phyloP scores from a whole-genome alignment of 2,329 filamentous ascomycete genomes.

The Fusarium bulbicola region DNA sequence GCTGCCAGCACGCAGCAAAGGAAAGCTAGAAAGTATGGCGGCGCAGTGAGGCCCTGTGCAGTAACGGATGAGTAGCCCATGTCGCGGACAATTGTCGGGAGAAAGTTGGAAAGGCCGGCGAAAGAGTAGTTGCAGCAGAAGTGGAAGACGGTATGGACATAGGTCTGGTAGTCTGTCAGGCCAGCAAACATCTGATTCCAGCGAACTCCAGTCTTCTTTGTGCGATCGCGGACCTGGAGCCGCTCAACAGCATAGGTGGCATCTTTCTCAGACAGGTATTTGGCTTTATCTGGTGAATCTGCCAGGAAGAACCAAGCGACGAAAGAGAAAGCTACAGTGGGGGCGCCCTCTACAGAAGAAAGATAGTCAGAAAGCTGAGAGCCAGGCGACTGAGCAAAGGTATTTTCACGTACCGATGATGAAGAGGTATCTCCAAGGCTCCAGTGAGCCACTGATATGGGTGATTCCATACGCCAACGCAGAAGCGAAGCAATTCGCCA shows the following conservation, averaged over 20 bases:
- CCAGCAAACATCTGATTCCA: constrained; percentile 24
- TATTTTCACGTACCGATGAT: neutral
- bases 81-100: constrained; percentile 15
- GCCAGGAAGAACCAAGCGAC: constrained; percentile 23
- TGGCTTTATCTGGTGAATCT: constrained; percentile 11
- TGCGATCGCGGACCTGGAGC: constrained; percentile 6
- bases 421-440: constrained; percentile 20
- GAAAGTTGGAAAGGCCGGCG: constrained; percentile 23
- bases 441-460: constrained; percentile 6
- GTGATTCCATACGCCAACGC: constrained; percentile 22
- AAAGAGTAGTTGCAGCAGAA: constrained; percentile 33
- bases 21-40: constrained; percentile 12
- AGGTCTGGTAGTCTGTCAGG: constrained; percentile 16
- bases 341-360: constrained; percentile 1
- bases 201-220: neutral
- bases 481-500: constrained; percentile 22
- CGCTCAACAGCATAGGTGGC: neutral
- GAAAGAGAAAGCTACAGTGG: constrained; percentile 3
- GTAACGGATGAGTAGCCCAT: constrained; percentile 11
- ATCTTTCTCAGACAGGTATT: constrained; percentile 6
- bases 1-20: constrained; percentile 9
- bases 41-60: constrained; percentile 17
- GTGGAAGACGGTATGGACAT: constrained; percentile 20
- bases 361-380: neutral
- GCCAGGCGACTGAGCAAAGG: too few relatives aligned